Conservation (phyloP, 768 basidiomycete genomes). For the Asterophora parasitica region DNA sequence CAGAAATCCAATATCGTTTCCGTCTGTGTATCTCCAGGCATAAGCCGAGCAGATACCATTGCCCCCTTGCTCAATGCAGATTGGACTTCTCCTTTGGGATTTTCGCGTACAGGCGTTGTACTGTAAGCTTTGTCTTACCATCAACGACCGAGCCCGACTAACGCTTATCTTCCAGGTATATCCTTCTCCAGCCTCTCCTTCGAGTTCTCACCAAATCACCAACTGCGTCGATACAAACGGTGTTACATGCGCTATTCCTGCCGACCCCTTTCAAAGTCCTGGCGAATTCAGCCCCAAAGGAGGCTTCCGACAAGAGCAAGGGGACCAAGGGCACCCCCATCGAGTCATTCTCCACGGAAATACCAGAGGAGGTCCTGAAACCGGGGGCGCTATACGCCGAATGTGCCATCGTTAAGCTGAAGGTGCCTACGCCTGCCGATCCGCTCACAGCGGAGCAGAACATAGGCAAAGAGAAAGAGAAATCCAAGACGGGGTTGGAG, state of each 20-base stretch:
- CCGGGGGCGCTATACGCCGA: constrained; percentile 76
- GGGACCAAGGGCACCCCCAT: constrained; percentile 8
- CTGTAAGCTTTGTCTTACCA: constrained; percentile 37
- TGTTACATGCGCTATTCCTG: constrained; percentile 79
- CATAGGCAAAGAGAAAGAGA: constrained; percentile 15
- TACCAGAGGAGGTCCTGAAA: constrained; percentile 62
- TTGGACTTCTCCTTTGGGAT: constrained; percentile 30
- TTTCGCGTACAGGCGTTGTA: constrained; percentile 39
- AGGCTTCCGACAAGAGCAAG: constrained; percentile 1
- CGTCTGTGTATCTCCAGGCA: constrained; percentile 69
- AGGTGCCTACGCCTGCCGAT: constrained; percentile 25
- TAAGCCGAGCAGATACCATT: constrained; percentile 67
- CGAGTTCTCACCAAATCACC: constrained; percentile 69
- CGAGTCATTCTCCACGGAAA: constrained; percentile 17
- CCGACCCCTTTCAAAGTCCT: constrained; percentile 72
- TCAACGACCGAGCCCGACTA: not conserved
- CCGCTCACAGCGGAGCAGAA: constrained; percentile 20
- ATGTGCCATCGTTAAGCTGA: constrained; percentile 57
- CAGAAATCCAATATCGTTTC: constrained; percentile 74
- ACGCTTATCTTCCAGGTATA: constrained; percentile 42
- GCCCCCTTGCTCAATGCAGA: constrained; percentile 50
- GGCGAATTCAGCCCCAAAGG: constrained; percentile 20
- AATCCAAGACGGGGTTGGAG: constrained; percentile 21
- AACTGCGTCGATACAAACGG: constrained; percentile 56
- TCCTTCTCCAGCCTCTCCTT: constrained; percentile 61